phyloP scores from a whole-genome alignment of 2,329 filamentous ascomycete species.

The Aspergillus hortae region DNA sequence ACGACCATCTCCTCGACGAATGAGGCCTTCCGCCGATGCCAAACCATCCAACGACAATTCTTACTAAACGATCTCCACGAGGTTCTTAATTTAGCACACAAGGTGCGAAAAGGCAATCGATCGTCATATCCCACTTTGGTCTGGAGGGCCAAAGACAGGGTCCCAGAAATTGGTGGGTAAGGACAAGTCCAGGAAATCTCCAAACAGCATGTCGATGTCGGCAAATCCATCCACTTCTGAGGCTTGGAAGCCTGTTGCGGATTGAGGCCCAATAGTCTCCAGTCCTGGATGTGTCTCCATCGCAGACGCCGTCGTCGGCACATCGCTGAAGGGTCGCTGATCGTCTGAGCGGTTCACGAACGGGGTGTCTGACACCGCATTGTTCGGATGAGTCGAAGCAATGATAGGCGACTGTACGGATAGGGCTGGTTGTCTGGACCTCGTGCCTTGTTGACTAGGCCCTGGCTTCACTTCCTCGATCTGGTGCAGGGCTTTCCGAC shows the following conservation, averaged over 20 bases:
- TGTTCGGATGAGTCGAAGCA: neutral
- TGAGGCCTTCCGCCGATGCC: neutral
- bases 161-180: constrained; percentile 37
- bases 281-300: neutral
- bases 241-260: constrained; percentile 42
- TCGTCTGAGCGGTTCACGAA: neutral
- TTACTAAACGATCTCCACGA: neutral
- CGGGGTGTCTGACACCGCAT: neutral
- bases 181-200: constrained; percentile 34
- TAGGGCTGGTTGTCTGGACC: neutral
- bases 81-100: neutral
- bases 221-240: constrained; percentile 33
- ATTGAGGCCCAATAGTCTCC: constrained; percentile 40
- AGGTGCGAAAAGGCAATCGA: neutral
- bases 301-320: neutral
- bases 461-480: constrained; percentile 18
- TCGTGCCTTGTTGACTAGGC: constrained; percentile 13
- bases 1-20: constrained; percentile 1
- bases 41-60: neutral
- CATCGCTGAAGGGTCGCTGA: neutral
- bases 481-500: constrained; percentile 34
- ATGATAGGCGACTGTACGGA: neutral
- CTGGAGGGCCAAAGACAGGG: constrained; percentile 24
- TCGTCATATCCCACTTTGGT: constrained; percentile 3
- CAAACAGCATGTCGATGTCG: constrained; percentile 35